Conservation (phyloP, 2,329 filamentous ascomycete genomes). For the Trichoderma sp. region DNA sequence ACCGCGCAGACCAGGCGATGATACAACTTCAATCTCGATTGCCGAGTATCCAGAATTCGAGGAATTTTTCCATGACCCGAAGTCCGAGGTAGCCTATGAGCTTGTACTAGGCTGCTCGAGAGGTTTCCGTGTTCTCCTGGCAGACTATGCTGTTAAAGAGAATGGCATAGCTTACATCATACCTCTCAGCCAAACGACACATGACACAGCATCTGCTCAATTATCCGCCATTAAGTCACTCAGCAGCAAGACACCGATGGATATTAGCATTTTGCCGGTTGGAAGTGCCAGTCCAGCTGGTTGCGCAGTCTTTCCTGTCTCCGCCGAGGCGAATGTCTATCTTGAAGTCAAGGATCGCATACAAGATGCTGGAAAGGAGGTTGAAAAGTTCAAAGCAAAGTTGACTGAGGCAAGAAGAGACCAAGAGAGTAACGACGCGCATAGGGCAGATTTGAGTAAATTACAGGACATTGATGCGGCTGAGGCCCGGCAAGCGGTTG, state of each 20-base stretch:
- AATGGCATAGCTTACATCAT: conserved; percentile 55
- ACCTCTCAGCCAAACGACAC: conserved; percentile 60
- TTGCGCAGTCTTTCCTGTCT: conserved; percentile 72
- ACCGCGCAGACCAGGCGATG: conserved; percentile 64
- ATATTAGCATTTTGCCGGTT: conserved; percentile 58
- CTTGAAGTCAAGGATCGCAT: conserved; percentile 74
- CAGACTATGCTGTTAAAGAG: conserved; percentile 68
- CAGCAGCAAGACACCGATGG: conserved; percentile 65
- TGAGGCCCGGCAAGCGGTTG: neutral
- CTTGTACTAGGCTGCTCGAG: conserved; percentile 66
- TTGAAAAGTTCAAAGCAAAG: neutral
- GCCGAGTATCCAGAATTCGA: conserved; percentile 66
- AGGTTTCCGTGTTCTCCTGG: conserved; percentile 65
- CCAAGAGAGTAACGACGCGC: neutral
- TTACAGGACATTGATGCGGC: neutral
- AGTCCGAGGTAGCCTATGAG: conserved; percentile 68
- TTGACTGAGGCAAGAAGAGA: neutral
- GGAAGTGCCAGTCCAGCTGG: conserved; percentile 61
- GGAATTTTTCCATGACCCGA: conserved; percentile 58
- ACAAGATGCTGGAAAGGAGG: neutral
- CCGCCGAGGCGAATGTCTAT: conserved; percentile 68
- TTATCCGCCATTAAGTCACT: conserved; percentile 68
- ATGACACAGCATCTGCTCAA: conserved; percentile 61
- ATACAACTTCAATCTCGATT: conserved; percentile 64
- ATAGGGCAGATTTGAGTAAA: neutral